Evolutionary conservation across 495 filamentous ascomycete genomes (phyloP).

Genomic region (Aspergillus cavernicola): DNA sequence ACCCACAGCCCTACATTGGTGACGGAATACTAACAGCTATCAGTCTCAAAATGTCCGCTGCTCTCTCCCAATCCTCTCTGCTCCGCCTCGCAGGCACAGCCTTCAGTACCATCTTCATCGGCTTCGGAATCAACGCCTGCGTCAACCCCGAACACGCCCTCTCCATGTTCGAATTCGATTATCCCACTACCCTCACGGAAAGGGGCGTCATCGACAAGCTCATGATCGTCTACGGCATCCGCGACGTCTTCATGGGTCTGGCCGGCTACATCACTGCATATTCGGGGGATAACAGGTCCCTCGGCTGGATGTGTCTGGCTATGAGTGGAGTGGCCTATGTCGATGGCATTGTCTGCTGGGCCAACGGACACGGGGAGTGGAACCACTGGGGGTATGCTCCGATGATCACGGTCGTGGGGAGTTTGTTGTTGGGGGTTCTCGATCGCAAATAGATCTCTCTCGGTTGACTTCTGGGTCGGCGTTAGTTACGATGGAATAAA

Average conservation of each 20-base stretch:
- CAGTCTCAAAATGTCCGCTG: no score
- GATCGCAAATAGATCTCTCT: no score
- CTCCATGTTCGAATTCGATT: constrained; percentile 40
- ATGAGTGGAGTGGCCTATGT: constrained; percentile 39
- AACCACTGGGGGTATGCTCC: constrained; percentile 54
- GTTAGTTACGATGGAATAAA: no score
- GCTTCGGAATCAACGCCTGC: constrained; percentile 45
- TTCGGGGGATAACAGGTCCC: constrained; percentile 32
- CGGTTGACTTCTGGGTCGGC: no score
- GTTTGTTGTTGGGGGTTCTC: constrained; percentile 12
- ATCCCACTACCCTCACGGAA: constrained; percentile 25
- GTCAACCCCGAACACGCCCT: constrained; percentile 40
- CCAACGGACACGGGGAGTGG: constrained; percentile 43
- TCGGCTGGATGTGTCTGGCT: constrained; percentile 44
- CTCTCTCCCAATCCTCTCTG: no score
- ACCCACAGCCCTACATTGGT: no score
- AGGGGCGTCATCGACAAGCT: constrained; percentile 34
- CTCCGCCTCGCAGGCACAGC: no score
- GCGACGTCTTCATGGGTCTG: constrained; percentile 51
- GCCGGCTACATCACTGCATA: constrained; percentile 36
- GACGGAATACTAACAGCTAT: no score
- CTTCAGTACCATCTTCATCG: constrained; percentile 21
- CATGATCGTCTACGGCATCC: constrained; percentile 45
- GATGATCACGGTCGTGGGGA: constrained; percentile 31
- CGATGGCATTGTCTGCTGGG: constrained; percentile 43